phyloP scores from a whole-genome alignment of 2,329 filamentous ascomycete genomes.

The Didymella sp. region DNA sequence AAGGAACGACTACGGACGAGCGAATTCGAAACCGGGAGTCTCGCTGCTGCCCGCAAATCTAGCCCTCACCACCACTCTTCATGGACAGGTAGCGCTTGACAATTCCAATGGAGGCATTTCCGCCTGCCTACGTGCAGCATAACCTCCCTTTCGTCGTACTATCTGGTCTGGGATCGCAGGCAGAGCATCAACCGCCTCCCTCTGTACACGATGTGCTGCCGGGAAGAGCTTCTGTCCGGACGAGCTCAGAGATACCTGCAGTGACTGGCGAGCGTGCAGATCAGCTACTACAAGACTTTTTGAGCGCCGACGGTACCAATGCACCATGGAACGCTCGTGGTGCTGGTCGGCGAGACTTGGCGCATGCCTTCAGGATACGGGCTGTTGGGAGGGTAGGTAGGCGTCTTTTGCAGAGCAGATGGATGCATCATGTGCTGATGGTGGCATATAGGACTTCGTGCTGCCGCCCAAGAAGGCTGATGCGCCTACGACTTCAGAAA shows the following conservation, averaged over 20 bases:
- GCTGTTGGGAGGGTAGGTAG: constrained; percentile 80
- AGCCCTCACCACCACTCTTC: constrained; percentile 18
- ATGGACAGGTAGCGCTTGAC: constrained; percentile 42
- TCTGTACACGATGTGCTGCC: constrained; percentile 50
- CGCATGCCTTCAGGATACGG: constrained; percentile 70
- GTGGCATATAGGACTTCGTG: constrained; percentile 56
- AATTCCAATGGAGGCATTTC: constrained; percentile 76
- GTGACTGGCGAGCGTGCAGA: constrained; percentile 71
- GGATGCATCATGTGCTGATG: constrained; percentile 29
- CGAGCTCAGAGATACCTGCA: constrained; percentile 74
- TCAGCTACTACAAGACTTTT: constrained; percentile 70
- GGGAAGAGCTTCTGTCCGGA: constrained; percentile 61
- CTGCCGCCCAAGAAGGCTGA: constrained; percentile 69
- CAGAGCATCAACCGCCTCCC: constrained; percentile 52
- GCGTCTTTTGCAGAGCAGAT: constrained; percentile 32
- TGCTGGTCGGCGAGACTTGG: constrained; percentile 53
- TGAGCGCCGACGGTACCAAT: constrained; percentile 68
- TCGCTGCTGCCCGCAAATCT: constrained; percentile 18
- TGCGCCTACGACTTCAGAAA: constrained; percentile 60
- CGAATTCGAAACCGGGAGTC: background rate
- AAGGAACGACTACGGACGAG: background rate
- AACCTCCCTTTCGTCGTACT: constrained; percentile 85
- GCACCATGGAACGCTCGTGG: constrained; percentile 72
- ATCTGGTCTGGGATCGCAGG: constrained; percentile 68
- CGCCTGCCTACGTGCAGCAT: constrained; percentile 79